Conservation (phyloP, 352 stramenopile species). For the Phytophthora sojae region DNA sequence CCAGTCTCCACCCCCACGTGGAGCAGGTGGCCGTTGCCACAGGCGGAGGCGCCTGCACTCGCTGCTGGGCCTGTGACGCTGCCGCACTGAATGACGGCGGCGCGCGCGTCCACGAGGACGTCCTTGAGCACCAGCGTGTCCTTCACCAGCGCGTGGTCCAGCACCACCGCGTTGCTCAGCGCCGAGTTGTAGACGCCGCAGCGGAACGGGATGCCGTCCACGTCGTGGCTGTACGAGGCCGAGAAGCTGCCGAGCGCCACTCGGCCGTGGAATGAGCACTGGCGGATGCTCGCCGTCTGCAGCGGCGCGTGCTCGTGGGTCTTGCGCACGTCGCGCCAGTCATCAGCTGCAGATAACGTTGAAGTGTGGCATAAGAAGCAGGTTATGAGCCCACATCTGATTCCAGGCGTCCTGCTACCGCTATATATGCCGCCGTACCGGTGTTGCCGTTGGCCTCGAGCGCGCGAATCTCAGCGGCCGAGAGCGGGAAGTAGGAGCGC, state of each 20-base stretch:
- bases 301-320: slow-evolving; percentile 30
- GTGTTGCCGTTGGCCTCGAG: slow-evolving; percentile 73
- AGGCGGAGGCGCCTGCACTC: slow-evolving; percentile 9
- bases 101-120: slow-evolving; percentile 54
- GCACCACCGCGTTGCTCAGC: slow-evolving; percentile 64
- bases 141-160: slow-evolving; percentile 80
- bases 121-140: slow-evolving; percentile 67
- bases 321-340: slow-evolving; percentile 70
- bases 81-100: slow-evolving; percentile 73
- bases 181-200: slow-evolving; percentile 76
- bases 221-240: slow-evolving; percentile 32
- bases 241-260: slow-evolving; percentile 72
- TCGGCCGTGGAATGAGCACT: slow-evolving; percentile 71
- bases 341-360: slow-evolving; percentile 47
- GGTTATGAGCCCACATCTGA: slow-evolving; percentile 10
- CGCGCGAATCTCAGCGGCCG: slow-evolving; percentile 49
- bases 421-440: slow-evolving; percentile 33
- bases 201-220: slow-evolving; percentile 64
- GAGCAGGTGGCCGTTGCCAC: slow-evolving; percentile 67
- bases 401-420: background rate
- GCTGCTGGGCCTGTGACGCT: slow-evolving; percentile 48
- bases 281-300: slow-evolving; percentile 53
- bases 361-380: background rate
- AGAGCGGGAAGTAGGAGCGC: slow-evolving; percentile 50
- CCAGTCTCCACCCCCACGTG: slow-evolving; percentile 88